phyloP scores from a whole-genome alignment of 2,329 filamentous ascomycete genomes.

The Ophiocordyceps sinensis region DNA sequence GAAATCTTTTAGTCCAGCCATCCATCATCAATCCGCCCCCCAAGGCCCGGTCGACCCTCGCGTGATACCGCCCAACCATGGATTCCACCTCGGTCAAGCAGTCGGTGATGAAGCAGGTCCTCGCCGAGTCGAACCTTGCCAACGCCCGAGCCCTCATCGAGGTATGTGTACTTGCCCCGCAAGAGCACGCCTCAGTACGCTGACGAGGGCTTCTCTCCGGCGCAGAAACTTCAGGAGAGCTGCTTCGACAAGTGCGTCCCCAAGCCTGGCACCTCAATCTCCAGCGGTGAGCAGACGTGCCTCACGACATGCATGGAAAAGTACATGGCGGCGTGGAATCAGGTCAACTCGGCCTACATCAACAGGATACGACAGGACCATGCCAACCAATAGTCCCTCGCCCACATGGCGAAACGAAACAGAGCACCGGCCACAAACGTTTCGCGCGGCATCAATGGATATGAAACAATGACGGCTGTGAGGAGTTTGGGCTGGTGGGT shows the following conservation, averaged over 20 bases:
- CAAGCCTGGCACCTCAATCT: constrained; percentile 52
- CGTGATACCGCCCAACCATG: constrained; percentile 25
- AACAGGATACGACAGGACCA: constrained; percentile 46
- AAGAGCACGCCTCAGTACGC: neutral
- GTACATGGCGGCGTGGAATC: constrained; percentile 71
- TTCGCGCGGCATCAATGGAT: too few species aligned
- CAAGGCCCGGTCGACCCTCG: neutral
- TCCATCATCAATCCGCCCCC: neutral
- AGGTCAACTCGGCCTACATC: constrained; percentile 55
- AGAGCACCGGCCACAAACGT: too few species aligned
- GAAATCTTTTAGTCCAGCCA: neutral
- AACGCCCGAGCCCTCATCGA: constrained; percentile 60
- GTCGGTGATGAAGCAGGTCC: constrained; percentile 50
- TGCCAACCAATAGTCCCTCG: constrained; percentile 8
- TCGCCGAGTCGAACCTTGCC: constrained; percentile 47
- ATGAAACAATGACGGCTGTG: too few species aligned
- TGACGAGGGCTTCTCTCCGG: neutral
- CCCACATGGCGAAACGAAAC: neutral
- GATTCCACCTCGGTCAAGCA: constrained; percentile 44
- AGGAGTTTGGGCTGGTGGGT: too few species aligned
- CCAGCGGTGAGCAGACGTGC: constrained; percentile 54
- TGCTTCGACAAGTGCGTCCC: constrained; percentile 69
- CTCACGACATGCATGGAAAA: constrained; percentile 70
- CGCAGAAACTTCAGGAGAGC: constrained; percentile 64
- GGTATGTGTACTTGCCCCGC: constrained; percentile 22